Base-by-base conservation (phyloP, 2,329 filamentous ascomycete genomes). In the Samsoniella hepiali region DNA sequence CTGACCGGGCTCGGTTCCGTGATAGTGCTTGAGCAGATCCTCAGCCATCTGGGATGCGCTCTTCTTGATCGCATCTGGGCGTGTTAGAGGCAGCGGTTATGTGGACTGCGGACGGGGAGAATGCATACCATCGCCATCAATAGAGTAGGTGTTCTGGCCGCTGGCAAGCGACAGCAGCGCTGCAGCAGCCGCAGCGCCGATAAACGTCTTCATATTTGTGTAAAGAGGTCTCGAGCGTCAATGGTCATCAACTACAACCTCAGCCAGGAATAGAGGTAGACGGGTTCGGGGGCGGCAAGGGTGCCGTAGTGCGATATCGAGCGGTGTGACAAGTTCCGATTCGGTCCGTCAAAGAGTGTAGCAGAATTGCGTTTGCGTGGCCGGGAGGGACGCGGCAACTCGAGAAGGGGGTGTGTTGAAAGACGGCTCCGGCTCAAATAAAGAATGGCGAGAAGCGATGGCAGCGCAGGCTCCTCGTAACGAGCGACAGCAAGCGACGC, bases 11-110 rank as follows among this genome's bases (percentile, higher is more conserved):
- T 77, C 65, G 66, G 79, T 79, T 64, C 80, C 80, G 11, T 78
- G 70, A 67, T 82, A 82, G 68, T 80, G 81, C 59, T 75, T 72
- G 62, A 82, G 68, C 67, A 82, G 67, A 62, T 82, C 79, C 71
- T 75, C 79, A 4, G 78, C 79, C 36, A 80, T 66, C 29, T 71
- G 71, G 27, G 72, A 70, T 44, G 78, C 77, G 2, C 76, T 74
- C 51, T 74, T 68, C 58, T 76, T 78, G 63, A 81, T 80, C 50
- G 68, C 70, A 51, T 69, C 77, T 78, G 47, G 4, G 38, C 31
- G 42, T 51, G 36, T 57, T 40, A 50, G 51, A 22, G 22, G 15
- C 13, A 8, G 40, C 15, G n/a, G 27, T 7, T 8, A 3, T 13
- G 17, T 22, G 29, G 40, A 45, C 6, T 22, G 34, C 22, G 13